Evolutionary conservation across 2,329 filamentous ascomycete genomes (phyloP).

Genomic region (Fusarium sp.): DNA sequence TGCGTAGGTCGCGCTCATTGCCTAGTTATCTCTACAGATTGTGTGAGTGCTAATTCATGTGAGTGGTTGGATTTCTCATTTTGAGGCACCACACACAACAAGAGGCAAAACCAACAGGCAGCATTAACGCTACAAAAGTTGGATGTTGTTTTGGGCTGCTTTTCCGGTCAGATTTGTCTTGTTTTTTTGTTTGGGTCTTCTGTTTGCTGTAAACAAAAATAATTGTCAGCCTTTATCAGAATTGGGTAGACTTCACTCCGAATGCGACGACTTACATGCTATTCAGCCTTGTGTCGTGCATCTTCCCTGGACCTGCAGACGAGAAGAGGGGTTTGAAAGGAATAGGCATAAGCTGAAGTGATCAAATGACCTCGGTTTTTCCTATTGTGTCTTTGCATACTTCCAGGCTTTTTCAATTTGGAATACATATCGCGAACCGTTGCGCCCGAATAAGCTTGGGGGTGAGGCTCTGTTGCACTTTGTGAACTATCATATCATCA

Average conservation of each 20-base stretch:
- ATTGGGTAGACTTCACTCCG: neutral
- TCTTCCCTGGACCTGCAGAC: neutral
- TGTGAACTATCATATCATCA: neutral
- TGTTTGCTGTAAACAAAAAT: neutral
- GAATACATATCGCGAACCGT: neutral
- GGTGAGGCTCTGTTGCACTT: neutral
- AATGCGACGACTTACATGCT: neutral
- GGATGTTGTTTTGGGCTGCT: neutral
- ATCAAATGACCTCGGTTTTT: neutral
- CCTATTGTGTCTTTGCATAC: neutral
- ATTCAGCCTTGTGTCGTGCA: constrained; percentile 14
- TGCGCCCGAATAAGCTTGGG: neutral
- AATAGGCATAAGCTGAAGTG: neutral
- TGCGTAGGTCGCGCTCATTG: constrained; percentile 3
- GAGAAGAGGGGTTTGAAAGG: constrained; percentile 1
- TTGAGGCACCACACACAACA: neutral
- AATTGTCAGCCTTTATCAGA: neutral
- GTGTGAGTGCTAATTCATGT: neutral
- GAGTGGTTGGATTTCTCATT: neutral
- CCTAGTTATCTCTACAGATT: constrained; percentile 4
- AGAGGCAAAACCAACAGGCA: constrained; percentile 11
- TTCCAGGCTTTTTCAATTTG: neutral
- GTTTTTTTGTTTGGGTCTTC: neutral
- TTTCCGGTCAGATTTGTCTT: neutral
- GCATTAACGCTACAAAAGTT: neutral